Percentiles rank a stretch among this genome's conserved stretches.
Conservation (phyloP, 345 rosid genomes). For the Populus alba region DNA sequence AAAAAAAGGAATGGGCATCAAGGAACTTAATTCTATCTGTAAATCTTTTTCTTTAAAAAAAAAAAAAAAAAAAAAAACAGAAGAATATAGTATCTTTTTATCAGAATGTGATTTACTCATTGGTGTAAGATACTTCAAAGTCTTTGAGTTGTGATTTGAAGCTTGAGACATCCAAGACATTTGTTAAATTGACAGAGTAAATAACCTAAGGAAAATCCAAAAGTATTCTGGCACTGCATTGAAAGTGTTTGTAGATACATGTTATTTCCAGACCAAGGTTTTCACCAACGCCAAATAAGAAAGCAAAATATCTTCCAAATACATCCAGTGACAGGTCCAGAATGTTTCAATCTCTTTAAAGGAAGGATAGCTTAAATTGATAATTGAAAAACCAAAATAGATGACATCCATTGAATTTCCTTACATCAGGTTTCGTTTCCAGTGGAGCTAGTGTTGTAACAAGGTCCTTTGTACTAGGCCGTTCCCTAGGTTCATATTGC, state of each 20-base stretch:
- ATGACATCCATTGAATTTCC: conserved; percentile 15
- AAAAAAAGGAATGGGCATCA: neutral
- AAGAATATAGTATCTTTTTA: neutral
- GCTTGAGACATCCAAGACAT: neutral
- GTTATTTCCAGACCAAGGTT: too few relatives aligned
- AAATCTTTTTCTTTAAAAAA: too few relatives aligned
- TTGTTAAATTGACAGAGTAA: neutral
- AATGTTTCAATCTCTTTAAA: neutral
- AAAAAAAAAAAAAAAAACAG: too few relatives aligned
- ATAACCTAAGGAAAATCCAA: neutral
- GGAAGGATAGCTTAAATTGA: neutral
- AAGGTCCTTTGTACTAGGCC: conserved; percentile 81
- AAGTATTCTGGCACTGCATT: too few relatives aligned
- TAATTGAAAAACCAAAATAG: neutral
- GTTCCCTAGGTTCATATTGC: conserved; percentile 91
- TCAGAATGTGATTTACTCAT: neutral
- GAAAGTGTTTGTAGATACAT: too few relatives aligned
- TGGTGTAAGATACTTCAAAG: neutral
- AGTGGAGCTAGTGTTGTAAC: conserved; percentile 68
- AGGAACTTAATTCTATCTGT: neutral
- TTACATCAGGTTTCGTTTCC: conserved; percentile 82
- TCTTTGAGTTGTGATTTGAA: neutral
- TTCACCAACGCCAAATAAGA: too few relatives aligned
- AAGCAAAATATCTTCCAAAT: too few relatives aligned
- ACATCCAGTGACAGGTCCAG: neutral